A percentile compares a stretch with the other conserved stretches of the same genome.
Conservation (phyloP, 176 grass and related monocot genomes). For the Cenchrus fungigraminus region DNA sequence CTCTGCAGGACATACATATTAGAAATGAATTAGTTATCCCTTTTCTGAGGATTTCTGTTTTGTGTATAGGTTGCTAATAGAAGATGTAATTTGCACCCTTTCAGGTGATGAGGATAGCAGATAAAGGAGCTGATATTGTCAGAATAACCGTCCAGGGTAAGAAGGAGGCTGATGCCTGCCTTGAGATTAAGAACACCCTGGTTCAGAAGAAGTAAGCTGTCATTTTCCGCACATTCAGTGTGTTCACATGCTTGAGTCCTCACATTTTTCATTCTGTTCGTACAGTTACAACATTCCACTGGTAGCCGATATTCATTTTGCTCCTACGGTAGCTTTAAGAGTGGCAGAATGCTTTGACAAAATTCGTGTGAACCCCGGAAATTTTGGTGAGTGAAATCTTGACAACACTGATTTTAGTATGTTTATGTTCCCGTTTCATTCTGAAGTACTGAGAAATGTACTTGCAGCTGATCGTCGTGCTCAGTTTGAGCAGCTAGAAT, state of each 20-base stretch:
- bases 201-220: constrained; percentile 95
- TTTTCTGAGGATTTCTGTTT: constrained; percentile 25
- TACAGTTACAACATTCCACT: constrained; percentile 93
- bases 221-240: constrained; percentile 29
- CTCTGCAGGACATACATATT: not conserved
- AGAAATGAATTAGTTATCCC: not conserved
- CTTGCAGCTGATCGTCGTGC: constrained; percentile 93
- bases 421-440: not conserved
- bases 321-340: constrained; percentile 83
- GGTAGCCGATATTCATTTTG: constrained; percentile 99
- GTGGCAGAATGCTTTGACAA: constrained; percentile 99
- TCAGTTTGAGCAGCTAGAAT: constrained; percentile 92
- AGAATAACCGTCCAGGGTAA: constrained; percentile 98
- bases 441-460: constrained; percentile 37
- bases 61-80: not conserved
- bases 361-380: constrained; percentile 99
- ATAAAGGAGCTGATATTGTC: constrained; percentile 94
- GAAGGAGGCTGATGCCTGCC: constrained; percentile 97
- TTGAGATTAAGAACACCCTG: constrained; percentile 93
- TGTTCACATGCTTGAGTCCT: constrained; percentile 18
- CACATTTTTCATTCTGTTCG: constrained; percentile 23
- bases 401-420: constrained; percentile 30
- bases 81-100: not conserved
- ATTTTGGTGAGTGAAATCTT: constrained; percentile 71
- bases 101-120: constrained; percentile 98